These are phyloP conservation scores for Angophora floribunda DNA, from an alignment of 345 rosid genomes.

Conservation along the genomic window DNA sequence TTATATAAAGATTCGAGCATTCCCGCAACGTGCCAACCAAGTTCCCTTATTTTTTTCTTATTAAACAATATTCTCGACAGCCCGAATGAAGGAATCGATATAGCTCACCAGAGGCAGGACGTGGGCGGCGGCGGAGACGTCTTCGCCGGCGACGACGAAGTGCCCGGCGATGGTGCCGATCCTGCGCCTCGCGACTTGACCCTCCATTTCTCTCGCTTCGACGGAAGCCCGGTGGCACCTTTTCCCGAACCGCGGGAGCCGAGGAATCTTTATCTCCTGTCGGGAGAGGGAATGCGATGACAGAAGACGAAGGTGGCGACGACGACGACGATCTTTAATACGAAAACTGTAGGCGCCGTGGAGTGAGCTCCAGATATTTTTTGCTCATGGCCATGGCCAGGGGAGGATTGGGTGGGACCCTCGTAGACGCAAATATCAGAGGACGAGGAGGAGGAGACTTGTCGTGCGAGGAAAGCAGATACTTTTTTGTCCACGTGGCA, in stretches of 20 bases:
- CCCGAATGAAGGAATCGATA: neutral
- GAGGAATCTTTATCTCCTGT: neutral
- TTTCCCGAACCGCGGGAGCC: neutral
- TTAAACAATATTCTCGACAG: neutral
- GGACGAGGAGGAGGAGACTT: neutral
- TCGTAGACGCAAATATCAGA: neutral
- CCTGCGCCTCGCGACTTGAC: slow-evolving; percentile 49
- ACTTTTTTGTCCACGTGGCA: neutral
- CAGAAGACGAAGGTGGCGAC: neutral
- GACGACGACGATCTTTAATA: neutral
- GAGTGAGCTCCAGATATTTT: neutral
- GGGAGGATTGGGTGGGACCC: neutral
- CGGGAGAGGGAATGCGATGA: neutral
- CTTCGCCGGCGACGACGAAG: slow-evolving; percentile 30
- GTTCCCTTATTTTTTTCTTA: neutral
- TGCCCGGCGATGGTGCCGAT: slow-evolving; percentile 53
- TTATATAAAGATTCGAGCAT: neutral
- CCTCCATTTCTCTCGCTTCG: slow-evolving; percentile 32
- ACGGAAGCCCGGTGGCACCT: neutral
- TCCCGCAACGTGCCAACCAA: neutral
- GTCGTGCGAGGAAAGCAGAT: neutral
- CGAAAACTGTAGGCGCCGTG: neutral
- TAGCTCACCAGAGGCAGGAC: slow-evolving; percentile 55
- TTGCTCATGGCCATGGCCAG: neutral
- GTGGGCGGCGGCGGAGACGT: slow-evolving; percentile 23